Evolutionary conservation across 352 stramenopile species (phyloP).

Genomic region (Phytopythium aichiense): DNA sequence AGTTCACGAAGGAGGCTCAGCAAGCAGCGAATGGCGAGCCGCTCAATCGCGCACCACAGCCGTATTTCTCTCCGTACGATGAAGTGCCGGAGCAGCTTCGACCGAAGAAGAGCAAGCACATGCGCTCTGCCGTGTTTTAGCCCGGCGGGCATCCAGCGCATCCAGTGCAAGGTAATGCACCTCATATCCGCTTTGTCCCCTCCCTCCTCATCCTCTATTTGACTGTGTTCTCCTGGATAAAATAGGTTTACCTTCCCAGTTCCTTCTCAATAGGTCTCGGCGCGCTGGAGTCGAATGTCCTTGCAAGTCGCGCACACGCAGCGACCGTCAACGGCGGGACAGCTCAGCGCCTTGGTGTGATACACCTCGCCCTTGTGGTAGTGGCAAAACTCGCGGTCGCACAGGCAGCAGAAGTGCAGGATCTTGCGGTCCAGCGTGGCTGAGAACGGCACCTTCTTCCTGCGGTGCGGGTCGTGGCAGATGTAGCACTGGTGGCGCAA

Average conservation of each 20-base stretch:
- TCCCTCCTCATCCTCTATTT: background rate
- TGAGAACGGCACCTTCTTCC: constrained; percentile 64
- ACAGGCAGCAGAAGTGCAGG: constrained; percentile 79
- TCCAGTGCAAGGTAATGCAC: background rate
- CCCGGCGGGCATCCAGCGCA: background rate
- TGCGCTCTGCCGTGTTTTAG: constrained; percentile 29
- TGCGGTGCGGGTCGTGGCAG: constrained; percentile 55
- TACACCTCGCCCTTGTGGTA: constrained; percentile 78
- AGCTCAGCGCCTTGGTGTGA: constrained; percentile 77
- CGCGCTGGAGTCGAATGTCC: constrained; percentile 50
- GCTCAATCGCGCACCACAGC: constrained; percentile 24
- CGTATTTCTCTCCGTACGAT: constrained; percentile 74
- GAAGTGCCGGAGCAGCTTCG: constrained; percentile 39
- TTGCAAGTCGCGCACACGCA: constrained; percentile 78
- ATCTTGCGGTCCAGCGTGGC: constrained; percentile 63
- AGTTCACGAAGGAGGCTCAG: constrained; percentile 65
- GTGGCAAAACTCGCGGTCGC: constrained; percentile 80
- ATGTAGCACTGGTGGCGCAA: constrained; percentile 72
- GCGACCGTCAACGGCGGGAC: constrained; percentile 68
- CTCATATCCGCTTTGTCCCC: background rate
- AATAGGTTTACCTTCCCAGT: constrained; percentile 7
- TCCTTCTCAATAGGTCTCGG: constrained; percentile 36
- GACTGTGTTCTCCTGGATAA: background rate
- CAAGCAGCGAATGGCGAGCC: constrained; percentile 19
- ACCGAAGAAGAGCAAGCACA: constrained; percentile 46